Conservation (phyloP, 1,284 basidiomycete genomes). For the Cerioporus squamosus region DNA sequence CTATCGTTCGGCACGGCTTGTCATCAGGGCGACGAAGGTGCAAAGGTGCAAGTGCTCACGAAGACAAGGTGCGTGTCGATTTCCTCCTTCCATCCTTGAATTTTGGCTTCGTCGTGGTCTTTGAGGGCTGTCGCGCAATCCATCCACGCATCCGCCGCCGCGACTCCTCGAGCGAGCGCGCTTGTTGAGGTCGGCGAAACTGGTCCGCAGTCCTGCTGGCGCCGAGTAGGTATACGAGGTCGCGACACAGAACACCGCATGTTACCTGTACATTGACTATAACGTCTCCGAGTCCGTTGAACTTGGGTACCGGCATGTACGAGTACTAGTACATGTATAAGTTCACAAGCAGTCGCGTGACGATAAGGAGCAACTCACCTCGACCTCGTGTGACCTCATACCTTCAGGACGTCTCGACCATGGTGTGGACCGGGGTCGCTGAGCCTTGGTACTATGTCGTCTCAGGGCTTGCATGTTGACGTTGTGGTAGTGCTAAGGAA, state of each 20-base stretch:
- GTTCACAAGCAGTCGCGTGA: too few species aligned
- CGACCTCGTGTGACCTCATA: slow-evolving; percentile 4
- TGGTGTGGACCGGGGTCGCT: background rate
- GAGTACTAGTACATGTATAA: too few species aligned
- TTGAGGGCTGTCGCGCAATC: slow-evolving; percentile 23
- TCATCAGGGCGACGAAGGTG: too few species aligned
- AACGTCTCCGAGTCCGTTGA: background rate
- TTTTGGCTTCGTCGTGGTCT: slow-evolving; percentile 21
- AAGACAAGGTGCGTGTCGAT: slow-evolving; percentile 29
- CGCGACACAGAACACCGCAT: too few species aligned
- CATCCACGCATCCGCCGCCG: slow-evolving; percentile 17
- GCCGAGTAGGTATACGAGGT: background rate
- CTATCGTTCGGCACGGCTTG: slow-evolving; percentile 3
- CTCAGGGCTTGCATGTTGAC: background rate
- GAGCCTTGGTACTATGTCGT: background rate
- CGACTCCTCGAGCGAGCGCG: background rate
- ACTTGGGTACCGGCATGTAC: background rate
- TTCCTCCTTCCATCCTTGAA: slow-evolving; percentile 29
- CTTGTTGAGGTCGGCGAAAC: background rate
- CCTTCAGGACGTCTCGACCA: background rate
- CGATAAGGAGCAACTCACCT: slow-evolving; percentile 1
- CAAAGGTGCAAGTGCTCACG: slow-evolving; percentile 14
- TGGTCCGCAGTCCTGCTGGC: background rate
- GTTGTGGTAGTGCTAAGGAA: too few species aligned
- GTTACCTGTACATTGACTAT: background rate